phyloP scores from a whole-genome alignment of 768 basidiomycete species.

The Boletus rubropictus region DNA sequence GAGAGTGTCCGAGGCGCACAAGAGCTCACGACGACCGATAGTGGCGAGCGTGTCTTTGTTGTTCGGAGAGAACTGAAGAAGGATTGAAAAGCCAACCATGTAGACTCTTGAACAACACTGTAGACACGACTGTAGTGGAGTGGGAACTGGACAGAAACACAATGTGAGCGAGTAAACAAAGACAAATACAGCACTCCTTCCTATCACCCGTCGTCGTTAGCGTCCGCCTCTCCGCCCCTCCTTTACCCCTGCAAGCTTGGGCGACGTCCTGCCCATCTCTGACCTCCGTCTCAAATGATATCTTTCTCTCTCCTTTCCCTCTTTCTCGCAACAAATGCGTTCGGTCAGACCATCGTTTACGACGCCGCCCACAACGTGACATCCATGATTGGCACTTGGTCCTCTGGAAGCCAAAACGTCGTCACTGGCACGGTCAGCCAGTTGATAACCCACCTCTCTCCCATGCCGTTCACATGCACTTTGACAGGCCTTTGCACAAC shows the following conservation, averaged over 20 bases:
- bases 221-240: slow-evolving; percentile 9
- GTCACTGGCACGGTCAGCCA: slow-evolving; percentile 74
- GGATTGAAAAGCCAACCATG: slow-evolving; percentile 41
- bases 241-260: not conserved
- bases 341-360: slow-evolving; percentile 38
- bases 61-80: slow-evolving; percentile 78
- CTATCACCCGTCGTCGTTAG: slow-evolving; percentile 30
- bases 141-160: slow-evolving; percentile 1
- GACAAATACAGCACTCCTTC: slow-evolving; percentile 19
- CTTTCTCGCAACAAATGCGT: slow-evolving; percentile 25
- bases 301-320: slow-evolving; percentile 22
- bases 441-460: not conserved
- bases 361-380: slow-evolving; percentile 60
- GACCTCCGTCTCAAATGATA: slow-evolving; percentile 8
- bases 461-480: not conserved
- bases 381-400: slow-evolving; percentile 76
- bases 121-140: too few species aligned
- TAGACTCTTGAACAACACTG: not conserved
- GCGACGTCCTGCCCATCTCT: not conserved
- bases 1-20: slow-evolving; percentile 50
- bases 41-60: slow-evolving; percentile 72
- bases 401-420: slow-evolving; percentile 70
- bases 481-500: slow-evolving; percentile 75
- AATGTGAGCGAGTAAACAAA: slow-evolving; percentile 17
- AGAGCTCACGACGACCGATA: slow-evolving; percentile 56